Base-by-base conservation (phyloP, 2,329 filamentous ascomycete genomes). In the Rhinocladiella mackenziei region DNA sequence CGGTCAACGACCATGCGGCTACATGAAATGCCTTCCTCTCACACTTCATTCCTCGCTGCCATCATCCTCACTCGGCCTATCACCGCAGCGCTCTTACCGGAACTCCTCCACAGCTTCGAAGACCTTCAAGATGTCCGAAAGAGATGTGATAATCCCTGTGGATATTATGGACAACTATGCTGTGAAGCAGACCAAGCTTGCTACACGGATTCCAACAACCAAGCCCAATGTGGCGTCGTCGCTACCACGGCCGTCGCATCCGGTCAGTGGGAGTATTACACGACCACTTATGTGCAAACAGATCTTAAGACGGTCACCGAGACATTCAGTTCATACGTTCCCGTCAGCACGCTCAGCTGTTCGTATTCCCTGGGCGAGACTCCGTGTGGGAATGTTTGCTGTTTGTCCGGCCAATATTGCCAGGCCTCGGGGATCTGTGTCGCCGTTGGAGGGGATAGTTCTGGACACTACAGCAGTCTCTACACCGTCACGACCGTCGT, bases 251-350 rank as follows among this genome's bases (percentile, higher is more conserved):
- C 52, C 8, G 23, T 43, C n/a, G 51, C 52, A 39, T 57, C 50
- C 30, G 62, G 56, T 40, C 57, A 58, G 10, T 81, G 76, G 75
- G 59, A 73, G 50, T 74, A 73, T 61, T 77, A 67, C 56, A 82
- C 78, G 13, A 75, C 75, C 2, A 78, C 74, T 4, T 80, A 66
- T 55, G 68, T 75, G 9, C 70, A 78, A 58, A 80, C 75, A 9
- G 72, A 73, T 39, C 63, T 71, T 5, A 60, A 72, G 31, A 79
- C 76, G 2, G 64, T 68, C 45, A 80, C 77, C 4, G 71, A 70
- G 5, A 71, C 76, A 22, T 74, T 71, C 61, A 81, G 76, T 60
- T 66, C 63, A 29, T 60, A 59, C 39, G 22, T 56, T 7, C 26
- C 45, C 5, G 39, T 52, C 30, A 59, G 45, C 49, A 32, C 36